phyloP scores from a whole-genome alignment of 306 rosid genomes.

The Malus sieversii region DNA sequence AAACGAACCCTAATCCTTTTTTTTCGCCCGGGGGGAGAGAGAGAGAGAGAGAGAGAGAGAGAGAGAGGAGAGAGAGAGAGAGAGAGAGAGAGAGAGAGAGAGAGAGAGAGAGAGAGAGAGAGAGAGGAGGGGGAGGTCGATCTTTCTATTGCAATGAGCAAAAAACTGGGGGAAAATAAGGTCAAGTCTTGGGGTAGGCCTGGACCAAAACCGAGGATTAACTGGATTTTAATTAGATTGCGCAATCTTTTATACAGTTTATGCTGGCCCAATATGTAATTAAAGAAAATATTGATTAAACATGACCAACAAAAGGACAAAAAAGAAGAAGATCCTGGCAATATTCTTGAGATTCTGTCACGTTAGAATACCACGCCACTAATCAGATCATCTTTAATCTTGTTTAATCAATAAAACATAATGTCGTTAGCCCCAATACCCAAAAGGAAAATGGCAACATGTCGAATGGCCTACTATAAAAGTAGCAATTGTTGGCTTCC shows the following conservation, averaged over 20 bases:
- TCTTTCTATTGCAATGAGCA: too few species aligned
- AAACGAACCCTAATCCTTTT: background rate
- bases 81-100: too few species aligned
- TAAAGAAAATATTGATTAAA: background rate
- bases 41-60: too few species aligned
- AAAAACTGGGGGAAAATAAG: too few species aligned
- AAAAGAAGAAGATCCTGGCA: background rate
- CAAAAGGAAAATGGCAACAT: background rate
- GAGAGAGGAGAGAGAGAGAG: too few species aligned
- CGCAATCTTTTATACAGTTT: background rate
- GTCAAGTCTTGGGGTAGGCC: background rate
- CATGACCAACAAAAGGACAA: background rate
- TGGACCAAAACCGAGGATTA: background rate
- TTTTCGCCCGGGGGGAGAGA: too few species aligned
- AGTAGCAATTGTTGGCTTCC: background rate
- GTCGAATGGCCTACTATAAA: background rate
- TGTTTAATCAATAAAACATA: background rate
- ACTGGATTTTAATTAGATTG: background rate
- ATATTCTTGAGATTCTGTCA: background rate
- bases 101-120: too few species aligned
- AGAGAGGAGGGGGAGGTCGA: too few species aligned
- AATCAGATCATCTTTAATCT: background rate
- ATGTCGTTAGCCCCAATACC: background rate
- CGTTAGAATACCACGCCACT: background rate
- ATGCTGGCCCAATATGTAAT: background rate